Conservation (phyloP, 2,329 filamentous ascomycete species). For the Ophiostoma australiae region DNA sequence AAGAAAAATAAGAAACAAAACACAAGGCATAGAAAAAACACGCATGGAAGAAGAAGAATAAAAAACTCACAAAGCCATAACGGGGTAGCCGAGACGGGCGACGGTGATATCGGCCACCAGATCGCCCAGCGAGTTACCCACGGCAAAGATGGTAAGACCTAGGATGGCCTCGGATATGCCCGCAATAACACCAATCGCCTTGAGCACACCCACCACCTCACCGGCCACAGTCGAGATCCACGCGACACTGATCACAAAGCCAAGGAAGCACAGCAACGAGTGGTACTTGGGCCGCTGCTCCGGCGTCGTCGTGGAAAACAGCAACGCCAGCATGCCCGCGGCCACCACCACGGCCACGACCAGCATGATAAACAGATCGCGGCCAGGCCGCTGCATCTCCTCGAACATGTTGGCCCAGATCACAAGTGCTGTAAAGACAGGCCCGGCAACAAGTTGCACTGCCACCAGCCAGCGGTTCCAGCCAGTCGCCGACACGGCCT, state of each 20-base stretch:
- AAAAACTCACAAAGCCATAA: slow-evolving; percentile 71
- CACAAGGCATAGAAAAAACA: background rate
- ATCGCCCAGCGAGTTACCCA: slow-evolving; percentile 92
- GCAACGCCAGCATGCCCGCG: slow-evolving; percentile 57
- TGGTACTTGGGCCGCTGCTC: slow-evolving; percentile 66
- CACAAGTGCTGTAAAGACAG: slow-evolving; percentile 73
- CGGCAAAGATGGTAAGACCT: slow-evolving; percentile 90
- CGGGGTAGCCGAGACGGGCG: slow-evolving; percentile 84
- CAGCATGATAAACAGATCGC: slow-evolving; percentile 51
- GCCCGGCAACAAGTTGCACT: slow-evolving; percentile 80
- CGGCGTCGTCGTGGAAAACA: slow-evolving; percentile 65
- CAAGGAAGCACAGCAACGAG: slow-evolving; percentile 76
- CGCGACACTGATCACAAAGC: slow-evolving; percentile 84
- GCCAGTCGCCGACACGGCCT: background rate
- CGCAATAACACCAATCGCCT: slow-evolving; percentile 85
- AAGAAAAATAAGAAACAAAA: background rate
- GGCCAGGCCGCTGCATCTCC: slow-evolving; percentile 50
- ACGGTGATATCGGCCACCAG: slow-evolving; percentile 93
- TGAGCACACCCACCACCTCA: slow-evolving; percentile 91
- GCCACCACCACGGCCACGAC: slow-evolving; percentile 66
- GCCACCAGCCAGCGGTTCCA: slow-evolving; percentile 93
- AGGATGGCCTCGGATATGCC: slow-evolving; percentile 93
- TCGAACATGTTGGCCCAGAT: slow-evolving; percentile 63
- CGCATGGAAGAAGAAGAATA: slow-evolving; percentile 27
- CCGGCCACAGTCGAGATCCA: slow-evolving; percentile 97